Evolutionary conservation across 192 early-diverging fungal species (phyloP), one percentile per base, ranked within the genome.

Genomic region (Chytriomyces sp.): DNA sequence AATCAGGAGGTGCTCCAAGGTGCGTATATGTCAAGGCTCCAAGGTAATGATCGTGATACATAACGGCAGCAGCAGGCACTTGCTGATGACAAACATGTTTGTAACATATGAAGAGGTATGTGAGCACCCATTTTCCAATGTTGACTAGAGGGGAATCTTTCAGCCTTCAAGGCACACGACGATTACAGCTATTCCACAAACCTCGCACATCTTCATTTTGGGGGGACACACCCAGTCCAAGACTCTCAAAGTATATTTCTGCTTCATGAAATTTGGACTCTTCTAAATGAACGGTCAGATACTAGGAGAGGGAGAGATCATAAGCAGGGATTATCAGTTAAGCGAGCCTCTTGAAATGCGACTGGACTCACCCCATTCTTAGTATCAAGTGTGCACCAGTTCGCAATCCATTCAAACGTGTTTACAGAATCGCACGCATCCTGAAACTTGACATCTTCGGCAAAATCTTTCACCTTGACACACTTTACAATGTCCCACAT

Each of bases 341-440:
- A 39, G 37, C 52, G 10, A 17, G 30, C 6, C 4, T 2, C 31
- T 26, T 2, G 2, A 57, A 57, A 57, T 25, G 28, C 30, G 38
- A 64, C 26, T n/a, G n/a, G 12, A 75, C 84, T 70, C 81, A 90
- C 89, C 39, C 96, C 97, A 52, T 92, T 92, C 40, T 92, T 90
- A 6, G 91, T 96, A 78, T 98, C 95, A 10, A 99, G 85, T 0
- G 90, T 79, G 80, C 96, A 98, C 98, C 98, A 99, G 36, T 92
- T 84, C 32, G 90, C 89, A 22, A 94, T 88, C 30, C 90, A 92
- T 72, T 96, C 95, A 8, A 80, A 55, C 2, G 85, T 84, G 52
- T 93, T 89, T 56, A 80, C 73, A 39, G 84, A 72, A 19, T 88
- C 79, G 30, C 83, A 79, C 6, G 37, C 22, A 17, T 59, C 34